Conservation (phyloP, 106 monocot species). For the Phalaenopsis aphrodite region DNA sequence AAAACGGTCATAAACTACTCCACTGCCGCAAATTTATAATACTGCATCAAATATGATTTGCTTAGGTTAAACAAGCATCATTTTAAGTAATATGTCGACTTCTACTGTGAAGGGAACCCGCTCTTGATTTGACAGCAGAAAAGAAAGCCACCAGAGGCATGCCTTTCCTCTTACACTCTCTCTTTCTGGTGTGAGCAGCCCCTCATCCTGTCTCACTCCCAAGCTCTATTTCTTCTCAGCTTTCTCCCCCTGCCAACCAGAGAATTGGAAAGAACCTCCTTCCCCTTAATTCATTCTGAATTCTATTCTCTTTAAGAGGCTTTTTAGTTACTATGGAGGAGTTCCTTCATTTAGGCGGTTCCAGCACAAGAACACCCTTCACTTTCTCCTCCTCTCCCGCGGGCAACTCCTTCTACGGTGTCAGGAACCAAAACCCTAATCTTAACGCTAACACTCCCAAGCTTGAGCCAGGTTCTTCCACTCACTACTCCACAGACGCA, state of each 20-base stretch:
- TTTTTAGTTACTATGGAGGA: constrained; percentile 13
- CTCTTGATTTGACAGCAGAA: constrained; percentile 49
- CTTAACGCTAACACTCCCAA: constrained; percentile 10
- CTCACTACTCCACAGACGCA: constrained; percentile 17
- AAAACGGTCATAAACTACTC: no score
- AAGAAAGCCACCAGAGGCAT: constrained; percentile 42
- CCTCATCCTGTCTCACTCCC: constrained; percentile 9
- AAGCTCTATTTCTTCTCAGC: not conserved
- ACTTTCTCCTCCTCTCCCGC: constrained; percentile 12
- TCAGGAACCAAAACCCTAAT: constrained; percentile 5
- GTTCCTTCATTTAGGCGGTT: constrained; percentile 14
- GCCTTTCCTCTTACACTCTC: constrained; percentile 21
- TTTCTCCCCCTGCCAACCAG: not conserved
- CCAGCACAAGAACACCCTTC: constrained; percentile 7
- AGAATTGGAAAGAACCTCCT: not conserved
- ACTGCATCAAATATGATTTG: no score
- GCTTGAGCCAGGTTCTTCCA: constrained; percentile 8
- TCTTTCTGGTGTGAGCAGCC: not conserved
- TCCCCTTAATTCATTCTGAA: not conserved
- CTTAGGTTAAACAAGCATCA: not conserved
- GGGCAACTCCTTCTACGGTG: constrained; percentile 5
- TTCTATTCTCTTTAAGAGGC: not conserved
- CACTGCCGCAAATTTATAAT: no score
- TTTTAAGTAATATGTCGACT: not conserved
- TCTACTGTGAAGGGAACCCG: not conserved